A percentile compares a stretch with the other conserved stretches of the same genome.
Conservation (phyloP, 192 early-diverging fungal genomes). For the Coemansia sp. region DNA sequence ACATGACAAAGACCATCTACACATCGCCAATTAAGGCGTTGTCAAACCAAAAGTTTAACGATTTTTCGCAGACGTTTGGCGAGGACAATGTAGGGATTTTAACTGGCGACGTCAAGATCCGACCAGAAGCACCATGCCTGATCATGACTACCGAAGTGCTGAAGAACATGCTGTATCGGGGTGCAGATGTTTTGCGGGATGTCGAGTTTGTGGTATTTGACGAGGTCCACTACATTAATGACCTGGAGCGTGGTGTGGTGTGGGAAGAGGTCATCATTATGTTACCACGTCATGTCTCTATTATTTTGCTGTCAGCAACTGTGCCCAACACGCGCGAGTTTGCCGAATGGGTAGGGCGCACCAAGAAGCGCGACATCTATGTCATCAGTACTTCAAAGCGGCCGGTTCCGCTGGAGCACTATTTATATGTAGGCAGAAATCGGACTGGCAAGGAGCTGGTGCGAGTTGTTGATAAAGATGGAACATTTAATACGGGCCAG, state of each 20-base stretch:
- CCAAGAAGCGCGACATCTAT: conserved; percentile 96
- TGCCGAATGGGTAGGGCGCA: conserved; percentile 99
- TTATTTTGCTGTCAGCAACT: conserved; percentile 96
- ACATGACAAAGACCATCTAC: conserved; percentile 95
- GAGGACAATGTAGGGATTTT: conserved; percentile 92
- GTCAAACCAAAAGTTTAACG: conserved; percentile 97
- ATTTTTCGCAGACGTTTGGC: conserved; percentile 84
- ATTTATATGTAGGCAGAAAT: conserved; percentile 66
- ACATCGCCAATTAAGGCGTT: conserved; percentile 99
- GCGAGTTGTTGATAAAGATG: conserved; percentile 81
- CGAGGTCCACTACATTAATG: conserved; percentile 98
- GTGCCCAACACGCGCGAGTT: conserved; percentile 98
- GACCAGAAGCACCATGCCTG: conserved; percentile 92
- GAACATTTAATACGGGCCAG: conserved; percentile 42
- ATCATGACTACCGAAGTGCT: conserved; percentile 99
- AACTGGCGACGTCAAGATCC: conserved; percentile 97
- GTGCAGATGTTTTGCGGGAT: conserved; percentile 93
- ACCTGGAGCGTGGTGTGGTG: conserved; percentile 91
- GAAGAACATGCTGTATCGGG: conserved; percentile 94
- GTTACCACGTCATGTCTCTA: conserved; percentile 89
- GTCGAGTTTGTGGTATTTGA: conserved; percentile 99
- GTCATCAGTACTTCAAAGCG: conserved; percentile 92
- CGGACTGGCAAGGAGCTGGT: conserved; percentile 66
- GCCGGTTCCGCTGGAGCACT: conserved; percentile 94
- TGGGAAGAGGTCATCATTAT: conserved; percentile 99